Evolutionary conservation across 2,329 filamentous ascomycete genomes (phyloP).

Genomic region (Stagonosporopsis vannaccii): DNA sequence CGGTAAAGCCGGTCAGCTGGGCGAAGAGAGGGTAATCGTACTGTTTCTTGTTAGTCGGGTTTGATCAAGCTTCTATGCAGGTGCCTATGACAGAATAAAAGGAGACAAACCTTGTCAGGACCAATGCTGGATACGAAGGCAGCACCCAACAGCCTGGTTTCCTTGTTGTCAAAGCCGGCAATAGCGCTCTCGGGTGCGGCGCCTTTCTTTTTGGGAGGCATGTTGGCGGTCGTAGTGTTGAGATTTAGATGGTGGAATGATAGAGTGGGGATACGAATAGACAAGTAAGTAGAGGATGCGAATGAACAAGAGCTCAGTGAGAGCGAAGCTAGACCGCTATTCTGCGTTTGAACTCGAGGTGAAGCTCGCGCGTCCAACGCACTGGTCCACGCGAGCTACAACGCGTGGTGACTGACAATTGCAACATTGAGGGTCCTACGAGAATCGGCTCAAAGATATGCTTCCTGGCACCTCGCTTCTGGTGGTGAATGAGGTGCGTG

Average conservation of each 20-base stretch:
- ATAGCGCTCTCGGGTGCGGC: slow-evolving; percentile 11
- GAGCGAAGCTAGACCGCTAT: neutral
- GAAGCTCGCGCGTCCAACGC: no score
- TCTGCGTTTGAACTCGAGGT: neutral
- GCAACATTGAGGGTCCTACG: no score
- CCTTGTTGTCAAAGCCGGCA: slow-evolving; percentile 30
- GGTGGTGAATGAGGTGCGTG: no score
- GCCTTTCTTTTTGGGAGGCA: slow-evolving; percentile 35
- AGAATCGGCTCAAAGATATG: no score
- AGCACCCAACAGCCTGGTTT: slow-evolving; percentile 41
- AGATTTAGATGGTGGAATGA: neutral
- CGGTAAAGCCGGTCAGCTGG: slow-evolving; percentile 38
- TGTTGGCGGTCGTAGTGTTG: slow-evolving; percentile 13
- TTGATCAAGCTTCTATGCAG: neutral
- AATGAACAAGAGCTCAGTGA: neutral
- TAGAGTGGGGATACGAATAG: no score
- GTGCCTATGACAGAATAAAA: neutral
- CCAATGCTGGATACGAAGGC: slow-evolving; percentile 38
- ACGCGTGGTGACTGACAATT: slow-evolving; percentile 14
- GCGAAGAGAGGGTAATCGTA: slow-evolving; percentile 43
- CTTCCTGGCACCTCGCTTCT: no score
- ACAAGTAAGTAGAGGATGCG: neutral
- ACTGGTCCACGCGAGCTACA: neutral
- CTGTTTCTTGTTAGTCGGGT: slow-evolving; percentile 16
- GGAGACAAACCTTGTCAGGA: slow-evolving; percentile 36